phyloP scores from a whole-genome alignment of 306 rosid genomes.

The Prunus padus region DNA sequence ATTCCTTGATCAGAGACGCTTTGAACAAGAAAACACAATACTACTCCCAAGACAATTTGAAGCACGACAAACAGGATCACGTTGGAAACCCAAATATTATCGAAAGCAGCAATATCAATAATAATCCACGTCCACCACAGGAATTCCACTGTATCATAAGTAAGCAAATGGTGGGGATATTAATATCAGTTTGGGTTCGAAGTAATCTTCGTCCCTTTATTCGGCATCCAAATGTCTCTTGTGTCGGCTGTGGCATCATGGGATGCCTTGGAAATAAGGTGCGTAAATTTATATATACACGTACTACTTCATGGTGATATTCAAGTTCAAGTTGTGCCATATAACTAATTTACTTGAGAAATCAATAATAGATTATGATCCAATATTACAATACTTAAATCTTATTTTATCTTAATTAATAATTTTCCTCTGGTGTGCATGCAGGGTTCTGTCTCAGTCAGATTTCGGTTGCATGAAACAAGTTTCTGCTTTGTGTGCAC shows the following conservation, averaged over 20 bases:
- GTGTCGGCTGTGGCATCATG: slow-evolving; percentile 87
- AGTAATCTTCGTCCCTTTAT: slow-evolving; percentile 60
- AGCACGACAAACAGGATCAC: background rate
- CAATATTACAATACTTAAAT: background rate
- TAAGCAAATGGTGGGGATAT: slow-evolving; percentile 93
- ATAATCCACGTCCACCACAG: slow-evolving; percentile 14
- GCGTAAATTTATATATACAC: background rate
- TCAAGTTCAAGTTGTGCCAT: too few relatives aligned
- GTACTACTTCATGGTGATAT: background rate
- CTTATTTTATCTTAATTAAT: background rate
- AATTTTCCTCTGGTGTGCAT: background rate
- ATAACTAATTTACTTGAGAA: too few relatives aligned
- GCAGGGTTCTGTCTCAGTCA: slow-evolving; percentile 90
- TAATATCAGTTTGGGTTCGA: slow-evolving; percentile 77
- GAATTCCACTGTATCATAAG: slow-evolving; percentile 68
- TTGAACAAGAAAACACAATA: slow-evolving; percentile 44
- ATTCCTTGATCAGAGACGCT: slow-evolving; percentile 59
- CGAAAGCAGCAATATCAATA: background rate
- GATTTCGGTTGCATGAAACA: slow-evolving; percentile 69
- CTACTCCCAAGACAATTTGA: background rate
- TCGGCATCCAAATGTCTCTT: slow-evolving; percentile 66
- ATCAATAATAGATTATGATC: background rate
- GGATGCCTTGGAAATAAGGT: slow-evolving; percentile 93
- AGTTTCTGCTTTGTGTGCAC: slow-evolving; percentile 88
- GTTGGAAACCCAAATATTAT: too few relatives aligned